phyloP scores from a whole-genome alignment of 768 basidiomycete genomes.

The Rhodotorula paludigena region DNA sequence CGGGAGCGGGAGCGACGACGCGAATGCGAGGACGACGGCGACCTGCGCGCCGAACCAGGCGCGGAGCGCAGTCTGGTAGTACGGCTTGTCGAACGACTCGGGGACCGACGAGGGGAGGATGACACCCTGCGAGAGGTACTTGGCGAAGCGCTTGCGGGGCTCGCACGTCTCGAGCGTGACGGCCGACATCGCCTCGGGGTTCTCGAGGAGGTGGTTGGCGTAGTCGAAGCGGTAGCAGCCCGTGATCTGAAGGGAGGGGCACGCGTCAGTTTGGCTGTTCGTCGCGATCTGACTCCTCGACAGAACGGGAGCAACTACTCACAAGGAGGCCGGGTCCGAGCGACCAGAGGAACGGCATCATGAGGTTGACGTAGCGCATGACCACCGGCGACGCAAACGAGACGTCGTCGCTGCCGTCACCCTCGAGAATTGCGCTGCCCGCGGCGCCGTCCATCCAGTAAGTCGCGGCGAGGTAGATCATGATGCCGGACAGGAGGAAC shows the following conservation, averaged over 20 bases:
- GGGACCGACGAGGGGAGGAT: constrained; percentile 14
- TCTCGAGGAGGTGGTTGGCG: constrained; percentile 14
- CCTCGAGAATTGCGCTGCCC: constrained; percentile 5
- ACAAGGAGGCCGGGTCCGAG: constrained; percentile 10
- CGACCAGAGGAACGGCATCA: background rate
- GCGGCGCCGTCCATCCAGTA: background rate
- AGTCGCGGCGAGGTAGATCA: background rate
- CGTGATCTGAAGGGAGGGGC: constrained; percentile 1
- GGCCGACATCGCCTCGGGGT: background rate
- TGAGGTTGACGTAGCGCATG: constrained; percentile 11
- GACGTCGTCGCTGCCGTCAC: background rate
- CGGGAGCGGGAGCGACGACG: constrained; percentile 8
- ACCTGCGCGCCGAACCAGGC: constrained; percentile 22
- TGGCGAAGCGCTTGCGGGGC: background rate
- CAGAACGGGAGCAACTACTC: background rate
- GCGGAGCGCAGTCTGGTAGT: constrained; percentile 23
- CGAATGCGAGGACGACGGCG: constrained; percentile 3
- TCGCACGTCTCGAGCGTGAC: constrained; percentile 15
- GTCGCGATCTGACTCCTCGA: too few relatives aligned
- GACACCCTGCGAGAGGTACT: constrained; percentile 8
- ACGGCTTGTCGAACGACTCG: constrained; percentile 10
- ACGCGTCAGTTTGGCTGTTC: too few relatives aligned
- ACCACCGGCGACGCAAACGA: constrained; percentile 4
- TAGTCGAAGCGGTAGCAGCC: constrained; percentile 33
- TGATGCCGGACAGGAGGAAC: background rate